A percentile compares a stretch with the other conserved stretches of the same genome.
Conservation (phyloP, 768 basidiomycete genomes). For the Stropharia rugosoannulata region DNA sequence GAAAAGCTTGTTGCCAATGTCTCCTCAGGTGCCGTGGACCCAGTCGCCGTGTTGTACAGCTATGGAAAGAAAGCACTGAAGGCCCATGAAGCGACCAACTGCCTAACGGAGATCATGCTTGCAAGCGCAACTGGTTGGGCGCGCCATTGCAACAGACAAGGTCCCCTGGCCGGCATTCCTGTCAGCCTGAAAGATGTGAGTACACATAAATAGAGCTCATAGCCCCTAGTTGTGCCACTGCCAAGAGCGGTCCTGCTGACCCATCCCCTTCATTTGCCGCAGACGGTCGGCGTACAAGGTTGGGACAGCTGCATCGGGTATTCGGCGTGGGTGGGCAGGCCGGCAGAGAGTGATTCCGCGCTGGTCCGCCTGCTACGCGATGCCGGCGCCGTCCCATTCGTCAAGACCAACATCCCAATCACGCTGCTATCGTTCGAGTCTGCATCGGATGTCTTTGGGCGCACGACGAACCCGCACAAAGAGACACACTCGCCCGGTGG, state of each 20-base stretch:
- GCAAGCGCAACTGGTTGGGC: conserved; percentile 34
- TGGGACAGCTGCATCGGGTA: conserved; percentile 63
- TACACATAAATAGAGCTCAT: conserved; percentile 1
- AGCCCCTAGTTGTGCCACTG: too few relatives aligned
- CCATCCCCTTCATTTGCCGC: not conserved
- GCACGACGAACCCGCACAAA: conserved; percentile 62
- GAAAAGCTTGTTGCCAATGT: conserved; percentile 28
- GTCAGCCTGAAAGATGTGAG: conserved; percentile 56
- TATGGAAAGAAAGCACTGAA: conserved; percentile 49
- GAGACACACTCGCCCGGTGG: conserved; percentile 57
- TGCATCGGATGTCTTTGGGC: conserved; percentile 56
- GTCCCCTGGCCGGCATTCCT: conserved; percentile 58
- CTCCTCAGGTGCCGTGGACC: conserved; percentile 26
- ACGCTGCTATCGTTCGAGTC: conserved; percentile 62
- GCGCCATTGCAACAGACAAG: conserved; percentile 30
- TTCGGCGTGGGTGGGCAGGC: conserved; percentile 45
- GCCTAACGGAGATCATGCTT: conserved; percentile 61
- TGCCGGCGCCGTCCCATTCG: conserved; percentile 65
- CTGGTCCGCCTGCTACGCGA: conserved; percentile 52
- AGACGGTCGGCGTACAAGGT: conserved; percentile 53
- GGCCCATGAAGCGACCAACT: conserved; percentile 55
- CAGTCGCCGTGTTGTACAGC: conserved; percentile 36
- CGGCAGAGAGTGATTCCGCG: conserved; percentile 45
- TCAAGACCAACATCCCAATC: conserved; percentile 65
- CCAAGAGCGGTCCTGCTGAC: not conserved